Conservation (phyloP, 1,139 yeast genomes). For the Sugiyamaella neomexicana region DNA sequence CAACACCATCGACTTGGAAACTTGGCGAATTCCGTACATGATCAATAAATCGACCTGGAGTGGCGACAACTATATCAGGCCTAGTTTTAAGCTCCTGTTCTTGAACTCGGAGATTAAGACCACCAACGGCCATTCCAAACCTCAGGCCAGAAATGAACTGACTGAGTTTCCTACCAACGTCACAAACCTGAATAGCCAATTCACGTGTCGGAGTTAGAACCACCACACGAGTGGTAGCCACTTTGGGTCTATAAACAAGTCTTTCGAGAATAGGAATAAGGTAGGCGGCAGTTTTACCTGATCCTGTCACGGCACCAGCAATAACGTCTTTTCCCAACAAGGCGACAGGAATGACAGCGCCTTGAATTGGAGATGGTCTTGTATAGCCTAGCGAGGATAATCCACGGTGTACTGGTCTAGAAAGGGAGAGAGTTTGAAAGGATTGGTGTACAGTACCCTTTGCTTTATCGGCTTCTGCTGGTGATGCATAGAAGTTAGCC, state of each 20-base stretch:
- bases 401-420: slow-evolving; percentile 88
- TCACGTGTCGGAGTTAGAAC: slow-evolving; percentile 97
- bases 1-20: slow-evolving; percentile 86
- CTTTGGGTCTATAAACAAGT: slow-evolving; percentile 81
- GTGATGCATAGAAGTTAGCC: slow-evolving; percentile 39
- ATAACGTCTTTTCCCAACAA: slow-evolving; percentile 89
- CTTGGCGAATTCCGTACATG: slow-evolving; percentile 94
- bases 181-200: slow-evolving; percentile 92
- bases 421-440: slow-evolving; percentile 75
- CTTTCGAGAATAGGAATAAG: slow-evolving; percentile 95
- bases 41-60: slow-evolving; percentile 96
- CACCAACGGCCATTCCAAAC: slow-evolving; percentile 97
- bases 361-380: slow-evolving; percentile 90
- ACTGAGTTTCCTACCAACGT: slow-evolving; percentile 85
- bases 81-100: slow-evolving; percentile 88
- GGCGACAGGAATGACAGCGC: slow-evolving; percentile 91
- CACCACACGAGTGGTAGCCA: slow-evolving; percentile 85
- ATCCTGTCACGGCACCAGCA: slow-evolving; percentile 99
- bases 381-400: slow-evolving; percentile 76
- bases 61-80: slow-evolving; percentile 95
- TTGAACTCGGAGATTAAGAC: slow-evolving; percentile 89
- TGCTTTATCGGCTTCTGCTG: slow-evolving; percentile 38
- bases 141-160: slow-evolving; percentile 71
- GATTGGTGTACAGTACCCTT: slow-evolving; percentile 53
- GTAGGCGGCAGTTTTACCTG: slow-evolving; percentile 98